A percentile compares a stretch with the other conserved stretches of the same genome.
phyloP scores from a whole-genome alignment of 2,329 filamentous ascomycete species.

The Botrytis medusae region DNA sequence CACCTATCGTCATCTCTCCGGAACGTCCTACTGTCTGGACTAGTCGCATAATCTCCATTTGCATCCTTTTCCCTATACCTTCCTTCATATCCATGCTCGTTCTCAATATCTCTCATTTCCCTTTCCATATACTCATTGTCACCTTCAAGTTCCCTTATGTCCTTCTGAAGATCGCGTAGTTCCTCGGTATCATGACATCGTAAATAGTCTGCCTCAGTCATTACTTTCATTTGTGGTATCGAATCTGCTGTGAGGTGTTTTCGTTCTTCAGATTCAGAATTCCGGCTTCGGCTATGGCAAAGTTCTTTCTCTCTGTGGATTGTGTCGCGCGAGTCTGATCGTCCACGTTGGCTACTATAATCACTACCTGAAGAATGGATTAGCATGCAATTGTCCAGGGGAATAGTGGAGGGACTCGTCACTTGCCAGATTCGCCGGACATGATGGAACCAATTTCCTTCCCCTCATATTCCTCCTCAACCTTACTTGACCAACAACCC shows the following conservation, averaged over 20 bases:
- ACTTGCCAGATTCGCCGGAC: neutral
- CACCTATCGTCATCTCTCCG: neutral
- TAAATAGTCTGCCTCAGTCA: constrained; percentile 13
- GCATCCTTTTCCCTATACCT: neutral
- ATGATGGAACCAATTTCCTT: neutral
- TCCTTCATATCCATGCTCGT: neutral
- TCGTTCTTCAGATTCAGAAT: neutral
- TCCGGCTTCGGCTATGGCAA: neutral
- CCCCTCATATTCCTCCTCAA: neutral
- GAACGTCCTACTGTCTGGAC: neutral
- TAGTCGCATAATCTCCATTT: constrained; percentile 11
- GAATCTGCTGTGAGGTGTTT: neutral
- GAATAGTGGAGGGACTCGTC: neutral
- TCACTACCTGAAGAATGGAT: neutral
- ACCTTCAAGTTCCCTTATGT: constrained; percentile 11
- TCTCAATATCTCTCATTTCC: constrained; percentile 8
- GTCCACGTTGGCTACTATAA: neutral
- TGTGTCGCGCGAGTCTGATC: neutral
- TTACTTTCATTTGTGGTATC: constrained; percentile 6
- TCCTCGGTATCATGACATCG: neutral
- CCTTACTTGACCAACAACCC: constrained; percentile 8
- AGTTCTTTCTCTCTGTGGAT: constrained; percentile 6
- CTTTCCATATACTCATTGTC: constrained; percentile 12
- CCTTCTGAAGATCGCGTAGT: neutral
- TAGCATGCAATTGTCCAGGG: neutral